Base-by-base conservation (phyloP, 169 alveolate species). In the Theileria annulata region DNA sequence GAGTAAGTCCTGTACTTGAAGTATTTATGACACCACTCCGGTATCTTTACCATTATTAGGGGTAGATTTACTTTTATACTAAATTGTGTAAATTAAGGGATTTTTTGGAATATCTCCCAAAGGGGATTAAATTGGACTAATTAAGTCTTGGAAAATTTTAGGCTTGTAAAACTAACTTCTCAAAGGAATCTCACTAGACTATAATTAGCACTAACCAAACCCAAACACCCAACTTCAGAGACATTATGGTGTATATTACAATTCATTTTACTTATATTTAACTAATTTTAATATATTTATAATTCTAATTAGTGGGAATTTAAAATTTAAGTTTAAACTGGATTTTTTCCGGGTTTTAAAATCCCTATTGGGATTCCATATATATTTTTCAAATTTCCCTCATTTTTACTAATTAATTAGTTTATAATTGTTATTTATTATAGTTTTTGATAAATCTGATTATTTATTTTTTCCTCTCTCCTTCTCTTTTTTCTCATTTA, bases 1-100 rank as follows among this genome's bases (percentile, higher is more conserved):
- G 72, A 30, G 75, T 84, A 84, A 21, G 62, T 30, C 6, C 77
- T 64, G 31, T 33, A 84, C 30, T 71, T 51, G 48, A 84, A 84
- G 51, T 77, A 71, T 23, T 54, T 19, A 63, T 58, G 60, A 48
- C 67, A 76, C 70, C 60, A 56, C 19, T 70, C 59, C 0, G 87
- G 87, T n/a, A 84, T 12, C 47, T 60, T 75, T 12, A 28, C 71
- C 76, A 68, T 68, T 31, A 35, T 68, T 17, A 35, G 25, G n/a
- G 8, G 0, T 2, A 15, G 12, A 27, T 58, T 25, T 58, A 58
- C 15, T 23, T 25, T 23, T 25, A 25, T 58, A 25, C 15, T 25
- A 62, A 62, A 62, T 27, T 27, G 13, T 23, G 31, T n/a, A 23
- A 62, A 6, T 6, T 5, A 0, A 8, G 25, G 30, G 67, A 58